Evolutionary conservation across 2,329 filamentous ascomycete species (phyloP), one percentile per base, ranked within the genome.

Genomic region (Pochonia chlamydosporia): DNA sequence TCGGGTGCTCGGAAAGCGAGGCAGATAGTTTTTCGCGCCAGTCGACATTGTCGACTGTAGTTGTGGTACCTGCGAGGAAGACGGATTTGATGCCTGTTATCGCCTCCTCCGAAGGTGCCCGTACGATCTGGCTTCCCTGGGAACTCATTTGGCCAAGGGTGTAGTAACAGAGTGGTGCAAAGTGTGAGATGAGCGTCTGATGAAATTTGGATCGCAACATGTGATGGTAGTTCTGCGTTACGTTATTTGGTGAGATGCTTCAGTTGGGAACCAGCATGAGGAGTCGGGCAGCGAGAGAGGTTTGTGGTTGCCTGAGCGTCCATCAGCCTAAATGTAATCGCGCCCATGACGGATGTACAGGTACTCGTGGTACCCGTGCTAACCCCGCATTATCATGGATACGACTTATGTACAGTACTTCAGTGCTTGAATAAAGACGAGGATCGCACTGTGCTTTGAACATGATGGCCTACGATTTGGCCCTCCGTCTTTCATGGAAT

Each of bases 31-130:
- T 33, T 43, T 43, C 41, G 26, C 41, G 41, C 41, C 41, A 43
- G 41, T 78, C 71, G 0, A 65, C 46, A 1, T 61, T 57, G 18
- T 58, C 54, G 1, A 56, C 64, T 0, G 63, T 66, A 47, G 66
- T 74, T 18, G 80, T 83, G 30, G 70, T 74, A 31, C 82, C 81
- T 0, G 80, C 78, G 6, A 83, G 72, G 61, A 84, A 85, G 50
- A 84, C 52, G 16, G 70, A 63, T 31, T 57, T 40, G 39, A 24
- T 24, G 59, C 3, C 23, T 36, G 43, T 41, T 47, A 25, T 55
- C 5, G 39, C 7, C 44, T 44, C 25, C 10, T 43, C 21, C 18
- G 39, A 40, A 13, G 50, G 52, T 8, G 39, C 39, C 8, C 39
- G 39, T 23, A 40, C 23, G 39, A 40, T 40, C 35, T 37, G 35